Evolutionary conservation across 192 early-diverging fungal genomes (phyloP), one percentile per base, ranked within the genome.

Genomic region (Helicostylum pulchrum): DNA sequence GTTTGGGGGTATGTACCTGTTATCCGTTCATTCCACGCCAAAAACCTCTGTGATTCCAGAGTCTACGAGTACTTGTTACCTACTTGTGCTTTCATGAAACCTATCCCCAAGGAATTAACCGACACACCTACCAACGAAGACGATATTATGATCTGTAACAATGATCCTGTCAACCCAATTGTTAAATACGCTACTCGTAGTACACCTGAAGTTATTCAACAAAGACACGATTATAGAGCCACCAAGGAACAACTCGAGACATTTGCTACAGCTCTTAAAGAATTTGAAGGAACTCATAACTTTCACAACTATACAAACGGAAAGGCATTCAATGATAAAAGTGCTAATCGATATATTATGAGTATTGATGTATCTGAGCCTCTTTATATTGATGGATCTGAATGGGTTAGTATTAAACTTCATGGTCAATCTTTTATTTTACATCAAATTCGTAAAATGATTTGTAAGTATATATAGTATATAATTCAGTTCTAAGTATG

Each of bases 371-470:
- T 77, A 17, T 79, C 78, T 7, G 88, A 90, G 11, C 90, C 90
- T 39, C 80, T 85, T 73, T 63, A 86, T 44, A 87, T 88, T 55
- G 58, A 85, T 12, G 81, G 78, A 19, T 76, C 80, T 23, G 95
- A 99, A 72, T 98, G 96, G 97, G 70, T 99, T 23, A 90, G 88
- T 32, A 73, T 96, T 30, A 96, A 94, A 67, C 87, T 99, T 26
- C 83, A 90, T 65, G 97, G 97, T 3, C 95, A 98, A 75, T 90
- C 91, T 44, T 99, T 99, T 65, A 98, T 99, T 95, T 79, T 99
- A 34, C 96, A 99, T 79, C 97, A 99, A 79, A 99, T 99, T 67
- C 89, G 97, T 42, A 98, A 98, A 70, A 99, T 99, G 97, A 92
- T 99, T 64, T 92, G 94, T 80, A 68, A 72, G 84, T 80, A 42